Evolutionary conservation across 2,329 filamentous ascomycete genomes (phyloP), one percentile per base, ranked within the genome.

Genomic region (Rhinocladiella mackenziei): DNA sequence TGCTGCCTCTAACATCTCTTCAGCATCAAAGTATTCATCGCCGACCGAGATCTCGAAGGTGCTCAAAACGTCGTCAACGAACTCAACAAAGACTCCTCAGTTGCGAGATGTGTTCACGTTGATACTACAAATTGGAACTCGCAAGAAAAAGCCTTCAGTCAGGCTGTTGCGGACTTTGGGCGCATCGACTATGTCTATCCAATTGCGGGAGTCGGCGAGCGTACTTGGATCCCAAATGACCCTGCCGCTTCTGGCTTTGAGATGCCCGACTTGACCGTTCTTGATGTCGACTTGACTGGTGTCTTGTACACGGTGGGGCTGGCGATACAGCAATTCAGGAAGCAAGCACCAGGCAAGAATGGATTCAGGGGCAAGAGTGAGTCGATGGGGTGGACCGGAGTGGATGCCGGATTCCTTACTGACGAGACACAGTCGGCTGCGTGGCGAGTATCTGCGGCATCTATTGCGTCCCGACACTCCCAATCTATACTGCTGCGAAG

Each of bases 291-390:
- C 52, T 44, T 70, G 34, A 67, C 60, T 11, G 69, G 67, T 1
- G 59, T 70, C n/a, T 38, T 71, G 36, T 70, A 67, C 42, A 71
- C 68, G 0, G 53, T 63, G 5, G 62, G 61, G 0, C 56, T 72
- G 17, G 67, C 66, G 3, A 54, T 71, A 2, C 69, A 71, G 61
- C 69, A 71, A 45, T 68, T 70, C 54, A 55, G 66, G 38, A 60
- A 65, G 19, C 68, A 71, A 48, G 58, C 62, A 10, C 53, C 53
- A 4, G 57, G 60, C 30, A 51, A 58, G 17, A 34, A 56, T 23
- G 65, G 62, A 0, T 60, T 61, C 15, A 53, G 65, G 18, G 68
- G 69, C 4, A 69, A 67, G 43, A 65, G 62, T 65, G 46, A 50
- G 62, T 55, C n/a, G n/a, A n/a, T n/a, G n/a, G n/a, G n/a, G n/a